Percentiles rank a stretch among this genome's conserved stretches.
Evolutionary conservation across 2,329 filamentous ascomycete species (phyloP).

Genomic region (Lasiodiplodia theobromae): DNA sequence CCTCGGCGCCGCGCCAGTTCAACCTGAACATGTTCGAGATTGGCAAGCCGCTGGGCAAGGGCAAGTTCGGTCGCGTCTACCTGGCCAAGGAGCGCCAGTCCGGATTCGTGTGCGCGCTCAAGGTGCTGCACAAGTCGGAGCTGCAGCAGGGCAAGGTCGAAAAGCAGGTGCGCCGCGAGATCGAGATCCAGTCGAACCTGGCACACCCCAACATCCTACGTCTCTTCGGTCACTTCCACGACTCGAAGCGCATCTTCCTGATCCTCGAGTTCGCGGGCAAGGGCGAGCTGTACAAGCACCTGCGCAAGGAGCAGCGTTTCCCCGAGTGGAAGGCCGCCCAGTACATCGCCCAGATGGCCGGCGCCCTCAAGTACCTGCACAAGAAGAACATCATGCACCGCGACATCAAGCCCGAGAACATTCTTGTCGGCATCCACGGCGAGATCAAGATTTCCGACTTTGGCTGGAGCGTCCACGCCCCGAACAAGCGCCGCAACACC

Average conservation of each 20-base stretch:
- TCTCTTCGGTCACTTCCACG: constrained; percentile 87
- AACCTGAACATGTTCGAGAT: constrained; percentile 96
- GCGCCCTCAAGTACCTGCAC: constrained; percentile 86
- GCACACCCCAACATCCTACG: constrained; percentile 85
- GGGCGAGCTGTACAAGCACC: constrained; percentile 87
- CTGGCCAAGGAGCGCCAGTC: constrained; percentile 79
- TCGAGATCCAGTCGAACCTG: constrained; percentile 88
- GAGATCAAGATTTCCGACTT: constrained; percentile 99
- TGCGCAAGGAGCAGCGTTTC: constrained; percentile 79
- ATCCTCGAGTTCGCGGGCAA: constrained; percentile 87
- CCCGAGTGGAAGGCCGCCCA: constrained; percentile 86
- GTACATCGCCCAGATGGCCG: constrained; percentile 91
- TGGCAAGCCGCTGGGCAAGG: constrained; percentile 82
- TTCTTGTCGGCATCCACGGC: constrained; percentile 92
- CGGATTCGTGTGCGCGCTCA: constrained; percentile 85
- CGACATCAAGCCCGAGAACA: constrained; percentile 98
- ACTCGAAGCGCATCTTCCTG: constrained; percentile 85
- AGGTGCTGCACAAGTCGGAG: constrained; percentile 85
- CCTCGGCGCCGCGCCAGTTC: constrained; percentile 62
- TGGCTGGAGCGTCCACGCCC: constrained; percentile 97
- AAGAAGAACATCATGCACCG: constrained; percentile 97
- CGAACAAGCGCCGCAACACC: constrained; percentile 90
- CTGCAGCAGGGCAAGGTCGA: constrained; percentile 81
- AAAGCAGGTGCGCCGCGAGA: constrained; percentile 86
- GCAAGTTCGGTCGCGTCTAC: constrained; percentile 87